Evolutionary conservation across 345 rosid genomes (phyloP).

Genomic region (Citrus inodora): DNA sequence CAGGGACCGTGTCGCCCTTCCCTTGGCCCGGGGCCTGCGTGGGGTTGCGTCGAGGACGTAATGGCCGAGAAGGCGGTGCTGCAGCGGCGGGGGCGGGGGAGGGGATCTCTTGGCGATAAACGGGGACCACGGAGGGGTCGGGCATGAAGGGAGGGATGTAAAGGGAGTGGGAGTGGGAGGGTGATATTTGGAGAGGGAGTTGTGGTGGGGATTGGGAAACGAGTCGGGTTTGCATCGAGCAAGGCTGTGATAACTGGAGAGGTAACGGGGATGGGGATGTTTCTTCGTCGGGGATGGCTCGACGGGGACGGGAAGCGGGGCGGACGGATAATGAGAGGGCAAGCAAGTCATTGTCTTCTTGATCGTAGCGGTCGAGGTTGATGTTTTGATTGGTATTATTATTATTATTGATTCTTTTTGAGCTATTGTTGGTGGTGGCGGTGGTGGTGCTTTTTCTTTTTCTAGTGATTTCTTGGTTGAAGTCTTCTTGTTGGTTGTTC

Average conservation of each 20-base stretch:
- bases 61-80: background rate
- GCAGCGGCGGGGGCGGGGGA: background rate
- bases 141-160: background rate
- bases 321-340: constrained; percentile 17
- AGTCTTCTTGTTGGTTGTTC: background rate
- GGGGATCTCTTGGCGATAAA: background rate
- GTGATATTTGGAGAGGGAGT: constrained; percentile 7
- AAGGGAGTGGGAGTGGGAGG: constrained; percentile 4
- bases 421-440: background rate
- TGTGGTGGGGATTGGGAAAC: background rate
- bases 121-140: background rate
- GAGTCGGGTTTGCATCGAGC: background rate
- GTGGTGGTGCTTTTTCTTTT: constrained; percentile 5
- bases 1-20: constrained; percentile 31
- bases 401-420: background rate
- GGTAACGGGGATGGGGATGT: background rate
- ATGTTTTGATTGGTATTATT: background rate
- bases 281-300: background rate
- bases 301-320: background rate
- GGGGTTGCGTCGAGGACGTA: constrained; percentile 27
- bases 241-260: background rate
- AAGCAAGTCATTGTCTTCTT: constrained; percentile 15
- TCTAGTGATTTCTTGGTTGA: background rate
- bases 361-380: background rate
- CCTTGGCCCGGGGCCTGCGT: constrained; percentile 20